Evolutionary conservation across 257 asterid species (phyloP).

Genomic region (Scutellaria barbata): DNA sequence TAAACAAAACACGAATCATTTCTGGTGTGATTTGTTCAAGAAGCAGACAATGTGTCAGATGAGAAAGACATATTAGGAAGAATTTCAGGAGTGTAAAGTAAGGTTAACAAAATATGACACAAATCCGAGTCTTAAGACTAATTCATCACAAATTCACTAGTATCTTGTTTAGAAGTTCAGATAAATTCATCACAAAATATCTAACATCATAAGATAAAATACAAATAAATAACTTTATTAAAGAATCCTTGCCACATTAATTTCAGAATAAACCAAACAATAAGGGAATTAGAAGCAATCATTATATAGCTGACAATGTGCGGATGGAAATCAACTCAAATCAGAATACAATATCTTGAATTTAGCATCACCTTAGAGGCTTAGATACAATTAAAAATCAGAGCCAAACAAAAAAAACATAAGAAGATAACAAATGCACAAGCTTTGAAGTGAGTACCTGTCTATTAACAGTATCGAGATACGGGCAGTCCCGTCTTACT

Average conservation of each 20-base stretch:
- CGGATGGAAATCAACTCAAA: not conserved
- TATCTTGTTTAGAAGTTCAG: not conserved
- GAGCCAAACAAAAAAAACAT: conserved; percentile 10
- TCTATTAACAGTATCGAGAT: conserved; percentile 93
- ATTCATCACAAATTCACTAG: not conserved
- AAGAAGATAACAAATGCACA: not conserved
- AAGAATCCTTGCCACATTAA: conserved; percentile 11
- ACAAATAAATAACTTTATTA: not conserved
- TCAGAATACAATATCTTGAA: not conserved
- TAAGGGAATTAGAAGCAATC: not conserved
- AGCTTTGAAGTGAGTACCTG: conserved; percentile 62
- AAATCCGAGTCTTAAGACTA: conserved; percentile 6
- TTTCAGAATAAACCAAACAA: conserved; percentile 5
- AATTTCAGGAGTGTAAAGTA: conserved; percentile 5
- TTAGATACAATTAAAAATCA: not conserved
- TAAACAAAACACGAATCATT: not conserved
- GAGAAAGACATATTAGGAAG: conserved; percentile 17
- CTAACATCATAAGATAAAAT: no score
- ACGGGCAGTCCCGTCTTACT: conserved; percentile 92
- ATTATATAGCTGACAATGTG: conserved; percentile 9
- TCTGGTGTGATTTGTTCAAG: conserved; percentile 7
- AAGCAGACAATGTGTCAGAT: conserved; percentile 1
- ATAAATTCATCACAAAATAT: not conserved
- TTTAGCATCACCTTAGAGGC: conserved; percentile 20
- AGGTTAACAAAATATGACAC: not conserved